Evolutionary conservation across 163 green algal genomes (phyloP).

Genomic region (Scenedesmus sp.): DNA sequence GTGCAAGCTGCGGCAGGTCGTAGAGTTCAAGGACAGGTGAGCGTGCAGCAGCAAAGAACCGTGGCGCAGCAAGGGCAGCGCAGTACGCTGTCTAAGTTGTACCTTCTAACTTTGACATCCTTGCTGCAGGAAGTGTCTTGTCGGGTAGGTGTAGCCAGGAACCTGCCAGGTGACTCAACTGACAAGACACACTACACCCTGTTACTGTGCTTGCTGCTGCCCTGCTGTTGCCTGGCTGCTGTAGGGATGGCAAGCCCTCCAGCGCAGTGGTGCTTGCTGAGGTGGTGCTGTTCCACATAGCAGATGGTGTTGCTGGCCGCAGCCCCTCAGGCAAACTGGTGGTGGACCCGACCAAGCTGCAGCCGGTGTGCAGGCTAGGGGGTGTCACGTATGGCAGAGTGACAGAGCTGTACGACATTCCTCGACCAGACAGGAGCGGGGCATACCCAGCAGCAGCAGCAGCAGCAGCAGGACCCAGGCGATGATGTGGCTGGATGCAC

Average conservation of each 20-base stretch:
- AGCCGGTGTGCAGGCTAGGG: slow-evolving; percentile 80
- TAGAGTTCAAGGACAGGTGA: slow-evolving; percentile 79
- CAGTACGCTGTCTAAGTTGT: neutral
- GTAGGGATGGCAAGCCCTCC: slow-evolving; percentile 73
- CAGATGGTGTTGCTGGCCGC: slow-evolving; percentile 74
- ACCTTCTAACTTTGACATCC: no score
- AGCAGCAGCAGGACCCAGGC: neutral
- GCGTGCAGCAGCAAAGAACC: neutral
- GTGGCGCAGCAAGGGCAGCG: neutral
- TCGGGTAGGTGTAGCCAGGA: no score
- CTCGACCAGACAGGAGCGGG: slow-evolving; percentile 64
- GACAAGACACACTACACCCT: no score
- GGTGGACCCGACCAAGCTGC: slow-evolving; percentile 80
- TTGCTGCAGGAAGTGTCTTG: neutral
- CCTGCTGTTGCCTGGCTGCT: neutral
- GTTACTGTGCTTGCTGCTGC: neutral
- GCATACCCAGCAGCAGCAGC: neutral
- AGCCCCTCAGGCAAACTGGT: slow-evolving; percentile 79
- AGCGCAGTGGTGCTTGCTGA: slow-evolving; percentile 89
- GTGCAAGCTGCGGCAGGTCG: slow-evolving; percentile 82
- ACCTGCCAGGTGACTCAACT: no score
- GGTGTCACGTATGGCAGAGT: slow-evolving; percentile 80
- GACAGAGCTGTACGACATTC: slow-evolving; percentile 84
- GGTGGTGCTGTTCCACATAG: slow-evolving; percentile 89
- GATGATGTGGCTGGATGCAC: neutral